Evolutionary conservation across 2,329 filamentous ascomycete species (phyloP).

Genomic region (Epichloe baconii): DNA sequence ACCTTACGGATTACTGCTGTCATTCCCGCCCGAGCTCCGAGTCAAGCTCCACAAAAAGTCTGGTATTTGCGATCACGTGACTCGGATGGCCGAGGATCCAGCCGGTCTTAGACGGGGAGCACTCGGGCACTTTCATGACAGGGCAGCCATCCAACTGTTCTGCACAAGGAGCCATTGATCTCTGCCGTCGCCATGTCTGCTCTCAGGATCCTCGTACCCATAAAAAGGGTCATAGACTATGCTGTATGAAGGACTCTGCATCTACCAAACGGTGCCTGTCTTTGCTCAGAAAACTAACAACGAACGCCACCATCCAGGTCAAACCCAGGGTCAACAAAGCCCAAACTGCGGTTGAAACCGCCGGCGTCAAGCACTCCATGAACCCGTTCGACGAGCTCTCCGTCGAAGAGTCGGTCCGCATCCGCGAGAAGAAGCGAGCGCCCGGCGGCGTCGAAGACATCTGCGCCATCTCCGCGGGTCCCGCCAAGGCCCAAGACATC

Average conservation of each 20-base stretch:
- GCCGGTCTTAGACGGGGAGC: slow-evolving; percentile 31
- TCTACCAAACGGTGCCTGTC: neutral
- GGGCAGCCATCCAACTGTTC: neutral
- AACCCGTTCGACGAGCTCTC: slow-evolving; percentile 99
- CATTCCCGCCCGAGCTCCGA: neutral
- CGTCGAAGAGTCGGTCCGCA: slow-evolving; percentile 87
- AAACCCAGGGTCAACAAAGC: slow-evolving; percentile 58
- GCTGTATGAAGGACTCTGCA: slow-evolving; percentile 39
- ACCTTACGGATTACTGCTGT: too few species aligned
- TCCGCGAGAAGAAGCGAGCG: slow-evolving; percentile 73
- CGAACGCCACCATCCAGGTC: slow-evolving; percentile 30
- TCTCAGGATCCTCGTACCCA: slow-evolving; percentile 63
- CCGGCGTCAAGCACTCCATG: slow-evolving; percentile 92
- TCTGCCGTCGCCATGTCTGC: slow-evolving; percentile 37
- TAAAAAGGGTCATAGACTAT: slow-evolving; percentile 81
- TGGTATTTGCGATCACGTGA: slow-evolving; percentile 20
- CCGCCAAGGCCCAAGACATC: slow-evolving; percentile 74
- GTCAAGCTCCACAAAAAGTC: neutral
- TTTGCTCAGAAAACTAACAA: neutral
- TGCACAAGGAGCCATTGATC: slow-evolving; percentile 2
- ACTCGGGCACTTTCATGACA: slow-evolving; percentile 7
- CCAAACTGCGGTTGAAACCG: slow-evolving; percentile 79
- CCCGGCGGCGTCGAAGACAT: slow-evolving; percentile 78
- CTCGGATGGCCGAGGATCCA: slow-evolving; percentile 25
- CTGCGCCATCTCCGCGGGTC: slow-evolving; percentile 76